Percentiles rank a stretch among this genome's conserved stretches.
phyloP scores from a whole-genome alignment of 2,329 filamentous ascomycete genomes.

The Xylaria sp. region DNA sequence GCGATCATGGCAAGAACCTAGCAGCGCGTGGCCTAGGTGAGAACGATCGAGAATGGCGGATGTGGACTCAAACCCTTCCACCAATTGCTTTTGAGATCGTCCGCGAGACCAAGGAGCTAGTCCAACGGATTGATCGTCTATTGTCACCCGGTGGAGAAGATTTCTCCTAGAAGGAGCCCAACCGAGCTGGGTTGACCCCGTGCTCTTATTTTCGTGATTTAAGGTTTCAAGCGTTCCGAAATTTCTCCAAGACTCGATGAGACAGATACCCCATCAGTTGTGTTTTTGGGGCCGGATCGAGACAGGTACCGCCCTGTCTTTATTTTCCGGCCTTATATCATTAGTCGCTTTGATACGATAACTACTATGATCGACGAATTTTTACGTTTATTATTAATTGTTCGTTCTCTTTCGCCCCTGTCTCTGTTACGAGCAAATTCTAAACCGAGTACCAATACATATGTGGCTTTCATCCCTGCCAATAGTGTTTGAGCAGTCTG shows the following conservation, averaged over 20 bases:
- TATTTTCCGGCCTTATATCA: constrained; percentile 15
- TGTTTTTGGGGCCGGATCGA: constrained; percentile 21
- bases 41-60: constrained; percentile 66
- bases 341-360: constrained; percentile 24
- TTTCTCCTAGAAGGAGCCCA: constrained; percentile 53
- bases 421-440: constrained; percentile 14
- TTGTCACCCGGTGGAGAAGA: constrained; percentile 55
- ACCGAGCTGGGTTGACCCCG: constrained; percentile 37
- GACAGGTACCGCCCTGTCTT: constrained; percentile 7
- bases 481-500: constrained; percentile 20
- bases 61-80: constrained; percentile 76
- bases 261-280: constrained; percentile 37
- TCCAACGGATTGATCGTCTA: constrained; percentile 57
- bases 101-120: constrained; percentile 80
- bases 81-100: constrained; percentile 90
- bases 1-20: constrained; percentile 69
- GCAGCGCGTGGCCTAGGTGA: constrained; percentile 62
- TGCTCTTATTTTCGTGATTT: constrained; percentile 40
- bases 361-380: constrained; percentile 28
- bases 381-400: constrained; percentile 32
- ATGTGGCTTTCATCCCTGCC: constrained; percentile 17
- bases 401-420: constrained; percentile 11
- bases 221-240: constrained; percentile 29
- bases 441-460: constrained; percentile 13
- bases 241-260: constrained; percentile 28